Base-by-base conservation (phyloP, 768 basidiomycete species). In the Mrakia frigida region DNA sequence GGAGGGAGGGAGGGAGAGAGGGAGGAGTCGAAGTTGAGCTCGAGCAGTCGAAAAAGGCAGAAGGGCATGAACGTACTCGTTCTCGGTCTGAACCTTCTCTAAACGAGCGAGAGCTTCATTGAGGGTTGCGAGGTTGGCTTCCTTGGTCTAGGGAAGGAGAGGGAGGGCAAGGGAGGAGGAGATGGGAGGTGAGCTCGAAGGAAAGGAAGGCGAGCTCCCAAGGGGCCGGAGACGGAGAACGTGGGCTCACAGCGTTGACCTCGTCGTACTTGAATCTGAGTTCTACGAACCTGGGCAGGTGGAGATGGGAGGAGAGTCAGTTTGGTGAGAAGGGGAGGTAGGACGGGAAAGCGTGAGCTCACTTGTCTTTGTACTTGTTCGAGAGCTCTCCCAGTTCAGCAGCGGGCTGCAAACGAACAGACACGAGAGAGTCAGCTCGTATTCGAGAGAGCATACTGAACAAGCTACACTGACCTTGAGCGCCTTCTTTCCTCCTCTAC, bases 281-380 rank as follows among this genome's bases (percentile, higher is more conserved):
- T 23, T 68, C 65, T 35, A 68, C 35, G 25, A 68, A 68, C 31
- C 65, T 68, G 39, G 4, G 39, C 33, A 7, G 39, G 35, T 0
- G 9, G 3, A 43, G 35, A n/a, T 16, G 3, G 39, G 65, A 13
- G 6, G 31, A 33, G 33, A 23, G 28, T 35, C 18, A 68, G 65
- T 39, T 63, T 16, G 16, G 25, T n/a, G 65, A 68, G 65, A 23
- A 39, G 3, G 37, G 35, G 21, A 37, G 25, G 18, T n/a, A 25
- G 63, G 11, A 68, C 39, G 28, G 65, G 23, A 21, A 16, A 33
- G 31, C 1, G 14, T 25, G 65, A 68, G 3, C 65, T 43, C 65
- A 68, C 65, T 68, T 68, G 65, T 68, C 65, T n/a, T 68, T 68
- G 65, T 68, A 68, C 39, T 43, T 68, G 65, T 68, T 68, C 21